Evolutionary conservation across 257 asterid genomes (phyloP), one percentile per base, ranked within the genome.

Genomic region (Striga asiatica): DNA sequence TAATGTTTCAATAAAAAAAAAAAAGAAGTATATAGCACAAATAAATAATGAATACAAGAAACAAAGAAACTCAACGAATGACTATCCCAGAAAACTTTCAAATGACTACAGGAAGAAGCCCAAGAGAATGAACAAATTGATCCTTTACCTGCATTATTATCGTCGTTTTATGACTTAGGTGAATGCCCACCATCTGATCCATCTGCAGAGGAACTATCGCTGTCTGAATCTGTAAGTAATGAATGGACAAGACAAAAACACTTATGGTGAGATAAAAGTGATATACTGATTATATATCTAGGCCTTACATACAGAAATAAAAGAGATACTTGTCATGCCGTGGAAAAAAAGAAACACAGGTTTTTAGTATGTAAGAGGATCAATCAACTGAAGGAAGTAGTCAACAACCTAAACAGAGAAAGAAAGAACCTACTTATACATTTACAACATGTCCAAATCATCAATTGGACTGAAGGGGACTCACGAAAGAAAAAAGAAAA

Each of bases 161-260:
- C 49, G 31, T 50, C 49, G 57, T 64, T 19, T 72, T 67, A 50
- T n/a, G 77, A 64, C 71, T 50, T 69, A 28, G 78, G 80, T 28
- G 81, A 78, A 25, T 62, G 73, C 29, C 54, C 72, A 4, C 76
- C 79, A 54, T 78, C 83, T 6, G 81, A 74, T 54, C 74, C 83
- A 49, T 66, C 64, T 32, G 51, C 76, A 9, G 83, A 81, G 67
- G 83, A 76, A 54, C 83, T 74, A 38, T 71, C 85, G n/a, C 79
- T 78, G 54, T 76, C 89, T 1, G 81, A 73, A 67, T 76, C 89
- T 81, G 76, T 39, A 41, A 66, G 58, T 34, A 13, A 50, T 13
- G 45, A 5, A 41, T 13, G 2, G 47, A 13, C 50, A 5, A 37
- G 7, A 25, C 9, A 18, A 21, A 16, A 31, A n/a, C n/a, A n/a